Evolutionary conservation across 495 filamentous ascomycete genomes (phyloP), one percentile per base, ranked within the genome.

Genomic region (Penicillium angulare): DNA sequence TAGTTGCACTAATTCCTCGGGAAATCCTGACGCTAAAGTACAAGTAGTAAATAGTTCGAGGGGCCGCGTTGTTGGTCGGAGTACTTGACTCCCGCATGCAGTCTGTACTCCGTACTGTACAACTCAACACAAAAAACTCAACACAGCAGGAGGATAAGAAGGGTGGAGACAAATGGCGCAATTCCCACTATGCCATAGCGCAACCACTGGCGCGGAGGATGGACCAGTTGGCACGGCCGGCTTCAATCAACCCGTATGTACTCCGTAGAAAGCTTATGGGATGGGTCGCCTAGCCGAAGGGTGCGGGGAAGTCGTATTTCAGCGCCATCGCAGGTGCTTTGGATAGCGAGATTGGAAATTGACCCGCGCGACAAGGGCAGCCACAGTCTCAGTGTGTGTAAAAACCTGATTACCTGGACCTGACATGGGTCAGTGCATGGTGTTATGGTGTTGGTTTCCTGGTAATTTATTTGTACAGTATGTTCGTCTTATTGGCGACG

Each of bases 271-370:
- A 9, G 27, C 17, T n/a, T 17, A 8, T 35, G 9, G 17, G 5
- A 21, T 34, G 44, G 26, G 43, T 51, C 56, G 38, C 33, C 31
- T 53, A 51, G 39, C 42, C 56, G 47, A 54, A 51, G 47, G 43
- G 44, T 59, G 48, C 51, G 56, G 56, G 56, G 56, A 52, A 55
- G 44, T 26, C 39, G 49, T 47, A 43, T 38, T 36, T n/a, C n/a
- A n/a, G n/a, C n/a, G n/a, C n/a, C 18, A 44, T 10, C 36, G 12
- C n/a, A 21, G 33, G 41, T 26, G 27, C n/a, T n/a, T 31, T 31
- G 5, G 27, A 31, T 31, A 31, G 13, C 27, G 41, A 44, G n/a
- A 44, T 51, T 38, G 36, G 53, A 26, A 29, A 35, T 36, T 17
- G 46, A 50, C 50, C 41, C 46, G 55, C 50, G 46, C 45, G 46